These are phyloP conservation scores for Plasmodium gallinaceum DNA, from an alignment of 169 alveolate species.

Conservation along the genomic window DNA sequence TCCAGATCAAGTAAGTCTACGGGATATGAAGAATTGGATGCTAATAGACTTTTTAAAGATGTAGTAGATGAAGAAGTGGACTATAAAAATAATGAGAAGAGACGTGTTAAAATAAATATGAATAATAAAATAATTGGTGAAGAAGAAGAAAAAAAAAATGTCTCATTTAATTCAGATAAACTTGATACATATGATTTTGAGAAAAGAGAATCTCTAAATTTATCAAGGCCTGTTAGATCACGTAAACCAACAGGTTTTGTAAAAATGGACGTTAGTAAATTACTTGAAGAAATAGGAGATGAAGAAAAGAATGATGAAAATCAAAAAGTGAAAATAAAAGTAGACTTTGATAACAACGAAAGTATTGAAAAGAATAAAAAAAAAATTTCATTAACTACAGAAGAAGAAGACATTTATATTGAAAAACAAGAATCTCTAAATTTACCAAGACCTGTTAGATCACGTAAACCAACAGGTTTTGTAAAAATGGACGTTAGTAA, in stretches of 20 bases:
- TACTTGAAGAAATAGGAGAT: constrained; percentile 35
- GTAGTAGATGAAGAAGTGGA: constrained; percentile 27
- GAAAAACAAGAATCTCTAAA: constrained; percentile 10
- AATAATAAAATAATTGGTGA: background rate
- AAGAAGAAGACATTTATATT: constrained; percentile 15
- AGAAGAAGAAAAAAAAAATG: constrained; percentile 8
- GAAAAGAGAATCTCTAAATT: constrained; percentile 1
- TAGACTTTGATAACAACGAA: no score
- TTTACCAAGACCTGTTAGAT: constrained; percentile 33
- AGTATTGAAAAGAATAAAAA: background rate
- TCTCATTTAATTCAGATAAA: constrained; percentile 20
- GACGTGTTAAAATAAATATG: background rate
- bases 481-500: constrained; percentile 45
- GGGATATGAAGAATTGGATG: constrained; percentile 66
- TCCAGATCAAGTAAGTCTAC: constrained; percentile 40
- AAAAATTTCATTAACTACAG: constrained; percentile 20
- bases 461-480: constrained; percentile 65
- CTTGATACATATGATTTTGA: constrained; percentile 6
- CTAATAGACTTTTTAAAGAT: constrained; percentile 37
- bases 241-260: constrained; percentile 58
- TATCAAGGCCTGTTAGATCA: constrained; percentile 33
- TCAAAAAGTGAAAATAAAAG: background rate
- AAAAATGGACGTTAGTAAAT: constrained; percentile 31
- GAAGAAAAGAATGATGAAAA: constrained; percentile 23
- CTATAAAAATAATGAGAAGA: background rate